A percentile compares a stretch with the other conserved stretches of the same genome.
phyloP scores from a whole-genome alignment of 345 rosid species.

The Gossypium mustelinum region DNA sequence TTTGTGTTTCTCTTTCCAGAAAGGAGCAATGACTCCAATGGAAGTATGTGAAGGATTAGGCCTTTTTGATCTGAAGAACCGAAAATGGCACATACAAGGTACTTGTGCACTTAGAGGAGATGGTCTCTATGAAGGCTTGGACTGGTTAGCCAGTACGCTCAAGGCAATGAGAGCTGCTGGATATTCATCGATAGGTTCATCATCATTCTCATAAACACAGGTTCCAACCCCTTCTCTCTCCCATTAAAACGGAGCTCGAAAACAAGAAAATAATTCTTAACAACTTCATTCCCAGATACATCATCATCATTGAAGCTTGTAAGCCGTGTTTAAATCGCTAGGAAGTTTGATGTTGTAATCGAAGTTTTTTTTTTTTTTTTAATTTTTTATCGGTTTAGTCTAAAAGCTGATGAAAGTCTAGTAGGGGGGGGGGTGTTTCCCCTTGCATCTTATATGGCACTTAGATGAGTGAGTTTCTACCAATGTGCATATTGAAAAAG shows the following conservation, averaged over 20 bases:
- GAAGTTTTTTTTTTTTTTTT: background rate
- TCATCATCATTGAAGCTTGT: background rate
- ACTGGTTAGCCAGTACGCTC: conserved; percentile 79
- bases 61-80: conserved; percentile 81
- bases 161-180: conserved; percentile 92
- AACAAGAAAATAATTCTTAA: conserved; percentile 9
- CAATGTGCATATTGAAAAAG: conserved; percentile 12
- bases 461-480: background rate
- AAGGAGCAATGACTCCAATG: conserved; percentile 96
- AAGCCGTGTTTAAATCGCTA: background rate
- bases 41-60: conserved; percentile 95
- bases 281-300: conserved; percentile 23
- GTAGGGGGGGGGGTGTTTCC: background rate
- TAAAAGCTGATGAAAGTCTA: conserved; percentile 12
- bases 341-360: conserved; percentile 18
- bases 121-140: conserved; percentile 96
- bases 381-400: background rate
- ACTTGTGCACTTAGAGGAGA: conserved; percentile 95
- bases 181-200: conserved; percentile 74
- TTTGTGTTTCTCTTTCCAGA: conserved; percentile 35
- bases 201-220: conserved; percentile 48
- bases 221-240: conserved; percentile 19
- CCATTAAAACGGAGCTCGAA: background rate
- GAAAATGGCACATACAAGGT: conserved; percentile 99
- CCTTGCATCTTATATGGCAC: background rate